These are phyloP conservation scores for Tilletiaria anomala DNA, from an alignment of 1,284 basidiomycete genomes.

Conservation along the genomic window DNA sequence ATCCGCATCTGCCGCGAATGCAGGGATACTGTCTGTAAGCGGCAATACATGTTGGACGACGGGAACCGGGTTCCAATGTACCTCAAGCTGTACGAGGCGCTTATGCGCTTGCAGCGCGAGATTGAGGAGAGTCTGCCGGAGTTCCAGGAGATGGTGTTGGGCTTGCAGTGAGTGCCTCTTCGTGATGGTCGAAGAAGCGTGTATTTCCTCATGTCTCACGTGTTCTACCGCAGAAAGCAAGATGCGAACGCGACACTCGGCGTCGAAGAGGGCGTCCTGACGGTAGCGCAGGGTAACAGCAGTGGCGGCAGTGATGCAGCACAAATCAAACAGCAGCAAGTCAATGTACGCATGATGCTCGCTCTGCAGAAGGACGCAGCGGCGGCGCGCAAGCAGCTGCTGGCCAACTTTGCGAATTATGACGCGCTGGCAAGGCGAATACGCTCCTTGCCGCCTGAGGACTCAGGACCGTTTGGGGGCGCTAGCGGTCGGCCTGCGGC, in stretches of 20 bases:
- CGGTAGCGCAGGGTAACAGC: not conserved
- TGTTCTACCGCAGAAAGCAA: conserved; percentile 14
- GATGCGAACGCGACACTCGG: conserved; percentile 24
- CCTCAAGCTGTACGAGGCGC: conserved; percentile 45
- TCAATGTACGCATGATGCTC: conserved; percentile 5
- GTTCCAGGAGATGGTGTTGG: conserved; percentile 55
- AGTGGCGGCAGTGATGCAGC: not conserved
- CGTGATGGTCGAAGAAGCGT: not conserved
- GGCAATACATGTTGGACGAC: conserved; percentile 64
- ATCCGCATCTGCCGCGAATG: no score
- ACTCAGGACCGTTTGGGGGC: not conserved
- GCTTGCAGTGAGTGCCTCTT: conserved; percentile 45
- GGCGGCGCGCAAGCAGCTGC: conserved; percentile 58
- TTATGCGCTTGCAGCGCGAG: conserved; percentile 62
- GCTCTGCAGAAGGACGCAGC: conserved; percentile 47
- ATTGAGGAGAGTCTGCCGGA: conserved; percentile 55
- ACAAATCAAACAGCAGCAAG: no score
- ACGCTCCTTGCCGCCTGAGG: conserved; percentile 48
- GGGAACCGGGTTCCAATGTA: conserved; percentile 48
- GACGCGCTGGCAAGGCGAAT: conserved; percentile 77
- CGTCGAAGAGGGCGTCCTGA: no score
- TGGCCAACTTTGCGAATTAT: conserved; percentile 72
- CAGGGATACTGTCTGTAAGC: no score
- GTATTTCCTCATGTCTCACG: not conserved
- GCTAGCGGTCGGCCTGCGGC: conserved; percentile 2